phyloP scores from a whole-genome alignment of 495 filamentous ascomycete genomes.

The Aspergillus taichungensis region DNA sequence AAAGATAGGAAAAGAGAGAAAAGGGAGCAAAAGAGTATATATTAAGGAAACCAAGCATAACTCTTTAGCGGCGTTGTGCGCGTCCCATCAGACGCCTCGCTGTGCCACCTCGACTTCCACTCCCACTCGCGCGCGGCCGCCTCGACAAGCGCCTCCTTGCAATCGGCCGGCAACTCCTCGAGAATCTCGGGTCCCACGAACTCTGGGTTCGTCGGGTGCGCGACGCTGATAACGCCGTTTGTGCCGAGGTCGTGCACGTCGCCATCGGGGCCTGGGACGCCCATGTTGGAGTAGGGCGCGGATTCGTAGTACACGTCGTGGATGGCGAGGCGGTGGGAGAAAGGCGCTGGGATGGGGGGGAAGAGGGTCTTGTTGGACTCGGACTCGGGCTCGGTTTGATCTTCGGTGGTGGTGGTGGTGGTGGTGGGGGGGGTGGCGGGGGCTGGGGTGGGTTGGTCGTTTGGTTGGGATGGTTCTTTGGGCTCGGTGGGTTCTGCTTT shows the following conservation, averaged over 20 bases:
- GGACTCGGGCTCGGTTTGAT: constrained; percentile 3
- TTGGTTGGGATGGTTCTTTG: neutral
- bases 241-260: constrained; percentile 50
- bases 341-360: constrained; percentile 50
- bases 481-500: neutral
- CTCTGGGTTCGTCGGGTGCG: constrained; percentile 30
- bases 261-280: constrained; percentile 57
- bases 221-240: constrained; percentile 51
- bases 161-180: constrained; percentile 61
- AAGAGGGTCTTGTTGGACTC: constrained; percentile 37
- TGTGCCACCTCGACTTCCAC: constrained; percentile 68
- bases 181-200: constrained; percentile 58
- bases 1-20: constrained; percentile 1
- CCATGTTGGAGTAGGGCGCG: constrained; percentile 48
- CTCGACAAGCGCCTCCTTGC: constrained; percentile 57
- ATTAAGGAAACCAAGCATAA: constrained; percentile 39
- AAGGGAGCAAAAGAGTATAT: neutral
- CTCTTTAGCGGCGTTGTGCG: constrained; percentile 43
- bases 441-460: no score
- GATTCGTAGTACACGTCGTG: constrained; percentile 60
- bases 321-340: constrained; percentile 67
- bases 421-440: no score
- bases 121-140: constrained; percentile 50
- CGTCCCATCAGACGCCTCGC: constrained; percentile 45
- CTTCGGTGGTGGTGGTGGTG: constrained; percentile 4